Percentiles rank a stretch among this genome's conserved stretches.
phyloP scores from a whole-genome alignment of 164 flowering plant genomes.

The Chimonanthus praecox region DNA sequence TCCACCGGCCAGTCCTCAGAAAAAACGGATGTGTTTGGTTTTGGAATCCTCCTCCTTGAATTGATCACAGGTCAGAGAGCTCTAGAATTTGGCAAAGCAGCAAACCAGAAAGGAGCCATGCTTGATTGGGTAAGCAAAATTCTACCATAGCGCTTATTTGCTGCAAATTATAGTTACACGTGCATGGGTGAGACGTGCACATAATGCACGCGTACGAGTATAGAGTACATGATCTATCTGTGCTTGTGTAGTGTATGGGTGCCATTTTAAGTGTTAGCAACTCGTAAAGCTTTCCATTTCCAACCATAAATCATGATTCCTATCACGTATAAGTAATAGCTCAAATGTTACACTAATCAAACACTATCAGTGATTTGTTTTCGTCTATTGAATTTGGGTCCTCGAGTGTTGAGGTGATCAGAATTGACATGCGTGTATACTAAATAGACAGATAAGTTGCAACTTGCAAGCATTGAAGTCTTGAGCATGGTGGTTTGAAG shows the following conservation, averaged over 20 bases:
- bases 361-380: too few relatives aligned
- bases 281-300: not conserved
- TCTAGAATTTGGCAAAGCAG: slow-evolving; percentile 73
- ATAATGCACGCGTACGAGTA: not conserved
- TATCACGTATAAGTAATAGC: not conserved
- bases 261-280: not conserved
- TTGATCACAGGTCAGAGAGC: slow-evolving; percentile 84
- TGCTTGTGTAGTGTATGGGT: not conserved
- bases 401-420: not conserved
- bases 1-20: slow-evolving; percentile 93
- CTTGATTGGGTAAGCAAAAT: slow-evolving; percentile 67
- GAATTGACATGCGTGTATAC: not conserved
- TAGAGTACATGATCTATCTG: not conserved
- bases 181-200: not conserved
- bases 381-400: not conserved
- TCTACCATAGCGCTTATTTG: not conserved
- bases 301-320: not conserved
- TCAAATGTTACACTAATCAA: not conserved
- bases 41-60: slow-evolving; percentile 85
- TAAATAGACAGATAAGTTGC: not conserved
- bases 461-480: not conserved
- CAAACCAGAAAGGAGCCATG: slow-evolving; percentile 79
- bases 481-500: not conserved
- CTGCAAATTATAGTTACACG: not conserved
- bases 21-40: slow-evolving; percentile 89